Evolutionary conservation across 1,139 yeast genomes (phyloP), one percentile per base, ranked within the genome.

Genomic region (Yamadazyma diospyri): DNA sequence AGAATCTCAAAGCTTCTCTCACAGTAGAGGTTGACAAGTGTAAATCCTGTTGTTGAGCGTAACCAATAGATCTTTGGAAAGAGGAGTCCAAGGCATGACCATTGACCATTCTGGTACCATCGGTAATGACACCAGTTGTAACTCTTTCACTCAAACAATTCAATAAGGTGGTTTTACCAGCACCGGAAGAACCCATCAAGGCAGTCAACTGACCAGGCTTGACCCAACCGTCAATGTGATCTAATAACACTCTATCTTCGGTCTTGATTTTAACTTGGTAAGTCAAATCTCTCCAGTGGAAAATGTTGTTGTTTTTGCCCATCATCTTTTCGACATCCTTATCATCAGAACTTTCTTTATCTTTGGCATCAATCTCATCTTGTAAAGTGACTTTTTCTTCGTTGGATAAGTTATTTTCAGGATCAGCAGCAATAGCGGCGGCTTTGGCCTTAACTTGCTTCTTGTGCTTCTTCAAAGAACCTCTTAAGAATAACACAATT

Each of bases 131-230:
- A 60, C 94, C 94, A 68, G 76, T 73, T 15, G 88, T 81, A 23
- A 81, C 81, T 59, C 94, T 77, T 46, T 80, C 81, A 18, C 92
- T 86, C 43, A 83, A 66, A 41, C 84, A 83, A 59, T 83, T 87
- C 39, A 84, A 64, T 29, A 60, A 50, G 1, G 94, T 83, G 11
- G 94, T 84, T 53, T 83, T 83, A 65, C 94, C 94, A 32, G 94
- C 94, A 60, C 94, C 94, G 15, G 94, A 81, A 14, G 89, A 83
- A 44, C 94, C 94, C 94, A 84, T 82, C 27, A 82, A 50, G 12
- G 64, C 64, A 18, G 64, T 59, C 36, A 59, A 48, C 40, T 58
- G 58, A 32, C 65, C 65, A 9, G 89, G 89, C 51, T 80, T 79
- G 29, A 84, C 92, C 84, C 86, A 84, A 33, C 94, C 94, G 53